Conservation (phyloP, 2,329 filamentous ascomycete genomes). For the Aspergillus neotritici region DNA sequence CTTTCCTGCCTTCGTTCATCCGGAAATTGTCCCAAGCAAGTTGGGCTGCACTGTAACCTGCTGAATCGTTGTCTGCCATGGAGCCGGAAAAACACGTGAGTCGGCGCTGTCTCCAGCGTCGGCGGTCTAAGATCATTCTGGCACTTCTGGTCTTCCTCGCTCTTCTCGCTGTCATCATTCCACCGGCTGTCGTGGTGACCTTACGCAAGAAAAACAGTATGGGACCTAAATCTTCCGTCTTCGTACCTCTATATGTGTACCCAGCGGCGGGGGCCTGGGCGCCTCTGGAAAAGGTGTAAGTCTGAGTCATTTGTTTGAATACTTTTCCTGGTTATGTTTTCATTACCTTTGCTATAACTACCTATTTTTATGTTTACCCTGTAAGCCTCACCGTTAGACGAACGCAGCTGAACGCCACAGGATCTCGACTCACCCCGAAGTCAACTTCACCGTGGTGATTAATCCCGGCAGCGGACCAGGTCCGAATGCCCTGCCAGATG, state of each 20-base stretch:
- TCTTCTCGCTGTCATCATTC: slow-evolving; percentile 28
- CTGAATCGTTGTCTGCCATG: slow-evolving; percentile 8
- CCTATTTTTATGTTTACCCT: too few relatives aligned
- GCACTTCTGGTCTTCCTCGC: slow-evolving; percentile 24
- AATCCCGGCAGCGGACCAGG: slow-evolving; percentile 48
- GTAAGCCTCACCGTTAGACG: background rate
- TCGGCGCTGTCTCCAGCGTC: slow-evolving; percentile 23
- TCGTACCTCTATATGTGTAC: slow-evolving; percentile 48
- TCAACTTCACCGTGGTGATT: slow-evolving; percentile 48
- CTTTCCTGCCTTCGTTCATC: too few relatives aligned
- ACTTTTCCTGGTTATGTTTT: slow-evolving; percentile 3
- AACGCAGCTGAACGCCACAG: slow-evolving; percentile 27
- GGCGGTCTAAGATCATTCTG: slow-evolving; percentile 25
- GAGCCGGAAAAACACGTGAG: slow-evolving; percentile 30
- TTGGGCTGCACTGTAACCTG: too few relatives aligned
- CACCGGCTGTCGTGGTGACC: slow-evolving; percentile 30
- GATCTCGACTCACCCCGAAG: slow-evolving; percentile 33
- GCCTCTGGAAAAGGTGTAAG: slow-evolving; percentile 42
- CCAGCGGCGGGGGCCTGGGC: slow-evolving; percentile 44
- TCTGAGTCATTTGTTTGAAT: slow-evolving; percentile 2
- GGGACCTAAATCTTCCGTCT: slow-evolving; percentile 37
- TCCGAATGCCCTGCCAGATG: slow-evolving; percentile 37
- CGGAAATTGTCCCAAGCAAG: too few relatives aligned
- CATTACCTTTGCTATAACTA: slow-evolving; percentile 7
- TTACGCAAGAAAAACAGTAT: slow-evolving; percentile 31